phyloP scores from a whole-genome alignment of 2,329 filamentous ascomycete species.

The Dothideomycetes sp. region DNA sequence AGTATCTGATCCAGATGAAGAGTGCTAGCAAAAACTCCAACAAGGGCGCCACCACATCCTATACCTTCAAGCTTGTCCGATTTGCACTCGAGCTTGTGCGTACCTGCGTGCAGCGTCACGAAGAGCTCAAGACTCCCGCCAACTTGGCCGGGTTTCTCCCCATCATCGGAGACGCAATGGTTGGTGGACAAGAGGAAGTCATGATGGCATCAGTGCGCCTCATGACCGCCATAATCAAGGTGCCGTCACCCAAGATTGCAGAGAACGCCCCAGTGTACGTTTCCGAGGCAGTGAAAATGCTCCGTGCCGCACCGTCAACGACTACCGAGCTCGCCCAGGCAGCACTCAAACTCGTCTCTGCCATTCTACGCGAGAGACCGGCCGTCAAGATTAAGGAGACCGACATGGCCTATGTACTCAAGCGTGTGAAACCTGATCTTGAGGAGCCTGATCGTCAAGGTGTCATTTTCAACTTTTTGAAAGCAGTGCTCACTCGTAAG shows the following conservation, averaged over 20 bases:
- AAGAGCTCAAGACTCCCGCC: constrained; percentile 62
- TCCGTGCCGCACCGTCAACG: constrained; percentile 67
- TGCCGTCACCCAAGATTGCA: constrained; percentile 62
- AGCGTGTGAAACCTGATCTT: constrained; percentile 73
- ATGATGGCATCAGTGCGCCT: constrained; percentile 79
- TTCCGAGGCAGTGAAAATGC: constrained; percentile 70
- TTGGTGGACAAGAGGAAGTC: constrained; percentile 82
- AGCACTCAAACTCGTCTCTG: constrained; percentile 76
- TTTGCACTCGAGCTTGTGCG: constrained; percentile 84
- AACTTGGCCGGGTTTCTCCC: constrained; percentile 82
- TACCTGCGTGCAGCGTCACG: constrained; percentile 75
- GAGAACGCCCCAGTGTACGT: constrained; percentile 67
- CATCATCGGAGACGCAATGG: constrained; percentile 75
- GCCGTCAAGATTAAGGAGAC: constrained; percentile 68
- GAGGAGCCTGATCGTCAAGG: constrained; percentile 89
- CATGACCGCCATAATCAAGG: constrained; percentile 73
- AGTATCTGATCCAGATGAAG: constrained; percentile 69
- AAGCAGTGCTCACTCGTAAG: constrained; percentile 74
- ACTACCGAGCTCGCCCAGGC: constrained; percentile 78
- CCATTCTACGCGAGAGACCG: constrained; percentile 70
- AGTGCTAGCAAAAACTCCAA: constrained; percentile 64
- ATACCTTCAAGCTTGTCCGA: constrained; percentile 75
- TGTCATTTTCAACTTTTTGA: constrained; percentile 87
- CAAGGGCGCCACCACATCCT: constrained; percentile 61
- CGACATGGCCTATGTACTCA: constrained; percentile 71